Percentiles rank a stretch among this genome's conserved stretches.
These are phyloP conservation scores for Calonectria pteridis DNA, from an alignment of 2,329 filamentous ascomycete genomes.

Conservation along the genomic window DNA sequence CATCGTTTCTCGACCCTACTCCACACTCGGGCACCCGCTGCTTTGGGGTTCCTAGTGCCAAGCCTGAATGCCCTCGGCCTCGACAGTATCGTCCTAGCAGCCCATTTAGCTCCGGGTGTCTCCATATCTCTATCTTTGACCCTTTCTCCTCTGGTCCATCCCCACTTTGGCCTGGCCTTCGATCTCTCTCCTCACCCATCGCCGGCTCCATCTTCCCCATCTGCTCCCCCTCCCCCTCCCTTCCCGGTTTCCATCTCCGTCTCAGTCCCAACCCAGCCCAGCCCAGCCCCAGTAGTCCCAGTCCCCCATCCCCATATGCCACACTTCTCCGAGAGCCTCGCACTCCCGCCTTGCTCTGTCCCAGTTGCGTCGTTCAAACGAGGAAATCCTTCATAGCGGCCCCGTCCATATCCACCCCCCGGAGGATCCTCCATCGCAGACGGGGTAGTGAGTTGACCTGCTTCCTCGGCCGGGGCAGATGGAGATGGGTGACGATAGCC, in stretches of 20 bases:
- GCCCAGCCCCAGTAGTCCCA: not conserved
- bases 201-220: conserved; percentile 18
- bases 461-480: not conserved
- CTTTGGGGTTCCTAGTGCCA: conserved; percentile 12
- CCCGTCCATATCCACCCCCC: conserved; percentile 4
- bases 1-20: conserved; percentile 17
- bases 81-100: not conserved
- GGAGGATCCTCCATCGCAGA: not conserved
- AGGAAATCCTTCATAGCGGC: not conserved
- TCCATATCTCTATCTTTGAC: conserved; percentile 27
- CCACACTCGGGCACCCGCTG: conserved; percentile 17
- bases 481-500: not conserved
- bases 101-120: conserved; percentile 19
- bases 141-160: conserved; percentile 4
- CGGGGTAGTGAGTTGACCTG: not conserved
- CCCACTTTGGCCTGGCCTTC: conserved; percentile 7
- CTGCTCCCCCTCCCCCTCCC: conserved; percentile 17
- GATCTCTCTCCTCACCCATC: conserved; percentile 14
- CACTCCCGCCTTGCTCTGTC: not conserved
- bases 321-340: not conserved
- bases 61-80: conserved; percentile 2
- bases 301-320: not conserved
- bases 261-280: not conserved
- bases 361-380: not conserved
- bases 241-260: not conserved